These are phyloP conservation scores for Blastobotrys elegans DNA, from an alignment of 1,139 yeast species.

Conservation along the genomic window DNA sequence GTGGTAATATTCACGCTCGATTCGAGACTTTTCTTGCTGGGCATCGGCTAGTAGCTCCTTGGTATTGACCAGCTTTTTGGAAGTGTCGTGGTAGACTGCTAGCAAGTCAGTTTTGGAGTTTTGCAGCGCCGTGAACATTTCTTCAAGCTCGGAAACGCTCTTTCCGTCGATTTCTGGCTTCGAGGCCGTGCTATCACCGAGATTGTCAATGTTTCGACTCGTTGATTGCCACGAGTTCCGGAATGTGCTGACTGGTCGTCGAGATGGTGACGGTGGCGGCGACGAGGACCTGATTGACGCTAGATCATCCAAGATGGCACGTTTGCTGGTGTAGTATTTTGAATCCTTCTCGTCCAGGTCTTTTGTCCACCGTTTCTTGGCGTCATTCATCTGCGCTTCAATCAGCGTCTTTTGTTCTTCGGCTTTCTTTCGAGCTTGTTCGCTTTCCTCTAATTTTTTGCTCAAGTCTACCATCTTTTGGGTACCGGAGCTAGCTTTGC, in stretches of 20 bases:
- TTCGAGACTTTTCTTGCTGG: conserved; percentile 48
- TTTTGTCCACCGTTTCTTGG: conserved; percentile 28
- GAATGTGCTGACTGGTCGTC: conserved; percentile 16
- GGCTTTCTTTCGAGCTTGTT: conserved; percentile 26
- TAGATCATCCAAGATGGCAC: conserved; percentile 27
- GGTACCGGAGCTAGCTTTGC: conserved; percentile 18
- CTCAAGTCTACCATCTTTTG: conserved; percentile 29
- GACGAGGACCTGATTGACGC: conserved; percentile 18
- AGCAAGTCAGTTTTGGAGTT: conserved; percentile 43
- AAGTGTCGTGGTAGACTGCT: conserved; percentile 52
- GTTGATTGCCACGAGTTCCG: conserved; percentile 1
- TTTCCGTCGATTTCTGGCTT: conserved; percentile 22
- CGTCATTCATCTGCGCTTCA: conserved; percentile 30
- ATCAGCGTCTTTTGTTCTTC: conserved; percentile 29
- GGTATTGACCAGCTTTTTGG: conserved; percentile 45
- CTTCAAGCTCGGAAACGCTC: conserved; percentile 25
- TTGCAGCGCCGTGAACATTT: conserved; percentile 22
- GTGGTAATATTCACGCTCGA: conserved; percentile 47
- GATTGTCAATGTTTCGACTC: conserved; percentile 16
- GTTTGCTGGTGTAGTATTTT: conserved; percentile 24
- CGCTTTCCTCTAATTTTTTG: conserved; percentile 27
- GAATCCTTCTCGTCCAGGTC: conserved; percentile 27
- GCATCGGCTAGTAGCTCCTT: conserved; percentile 44
- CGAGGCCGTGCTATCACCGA: conserved; percentile 2
- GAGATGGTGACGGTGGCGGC: conserved; percentile 20